Percentiles rank a stretch among this genome's conserved stretches.
These are phyloP conservation scores for Cymodocea nodosa DNA, from an alignment of 116 monocot genomes.

Conservation along the genomic window DNA sequence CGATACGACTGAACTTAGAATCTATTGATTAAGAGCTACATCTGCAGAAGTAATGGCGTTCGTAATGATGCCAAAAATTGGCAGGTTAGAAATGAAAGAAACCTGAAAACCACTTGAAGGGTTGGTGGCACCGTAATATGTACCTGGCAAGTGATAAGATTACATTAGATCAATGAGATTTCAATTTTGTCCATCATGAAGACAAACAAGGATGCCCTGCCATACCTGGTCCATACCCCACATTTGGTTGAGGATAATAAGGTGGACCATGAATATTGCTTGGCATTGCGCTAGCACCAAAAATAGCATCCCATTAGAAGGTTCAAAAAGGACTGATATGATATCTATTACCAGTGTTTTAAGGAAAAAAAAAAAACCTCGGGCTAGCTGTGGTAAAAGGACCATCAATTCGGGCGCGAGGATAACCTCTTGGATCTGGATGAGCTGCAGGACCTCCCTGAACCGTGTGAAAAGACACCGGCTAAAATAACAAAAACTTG, in stretches of 20 bases:
- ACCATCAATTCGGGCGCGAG: slow-evolving; percentile 29
- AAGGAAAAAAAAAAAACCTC: slow-evolving; percentile 15
- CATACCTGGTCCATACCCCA: neutral
- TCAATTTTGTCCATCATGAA: neutral
- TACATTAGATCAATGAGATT: neutral
- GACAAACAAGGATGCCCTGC: too few relatives aligned
- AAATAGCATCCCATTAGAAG: neutral
- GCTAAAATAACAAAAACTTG: neutral
- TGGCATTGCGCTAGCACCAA: neutral
- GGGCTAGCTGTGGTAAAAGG: slow-evolving; percentile 19
- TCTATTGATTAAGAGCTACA: too few relatives aligned
- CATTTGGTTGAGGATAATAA: neutral
- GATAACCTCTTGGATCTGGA: slow-evolving; percentile 31
- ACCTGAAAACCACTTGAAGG: slow-evolving; percentile 3
- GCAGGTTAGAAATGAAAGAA: neutral
- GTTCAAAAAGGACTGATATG: neutral
- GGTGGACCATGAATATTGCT: neutral
- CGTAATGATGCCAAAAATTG: neutral
- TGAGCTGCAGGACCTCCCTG: slow-evolving; percentile 29
- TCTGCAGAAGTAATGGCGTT: too few relatives aligned
- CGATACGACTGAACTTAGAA: neutral
- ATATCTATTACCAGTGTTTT: neutral
- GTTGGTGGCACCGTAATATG: neutral
- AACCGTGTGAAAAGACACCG: neutral
- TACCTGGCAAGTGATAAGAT: neutral